phyloP scores from a whole-genome alignment of 345 rosid genomes.

The Gossypium longicalyx region DNA sequence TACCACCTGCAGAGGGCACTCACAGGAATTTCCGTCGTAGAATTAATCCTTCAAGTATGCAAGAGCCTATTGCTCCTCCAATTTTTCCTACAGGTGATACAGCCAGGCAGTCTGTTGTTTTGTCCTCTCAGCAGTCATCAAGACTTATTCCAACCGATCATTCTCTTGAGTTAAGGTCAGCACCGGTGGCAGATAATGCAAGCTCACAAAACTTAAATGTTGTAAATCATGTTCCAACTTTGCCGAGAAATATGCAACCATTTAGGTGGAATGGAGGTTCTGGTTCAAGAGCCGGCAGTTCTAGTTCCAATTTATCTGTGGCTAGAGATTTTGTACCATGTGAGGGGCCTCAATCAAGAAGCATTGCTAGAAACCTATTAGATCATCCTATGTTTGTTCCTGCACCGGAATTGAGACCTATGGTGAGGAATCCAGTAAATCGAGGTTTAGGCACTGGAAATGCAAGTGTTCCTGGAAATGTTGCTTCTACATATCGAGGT shows the following conservation, averaged over 20 bases:
- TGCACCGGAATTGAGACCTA: constrained; percentile 42
- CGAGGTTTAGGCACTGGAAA: constrained; percentile 31
- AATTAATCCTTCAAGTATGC: constrained; percentile 47
- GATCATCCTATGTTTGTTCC: constrained; percentile 52
- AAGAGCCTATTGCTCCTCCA: constrained; percentile 34
- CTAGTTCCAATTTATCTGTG: constrained; percentile 35
- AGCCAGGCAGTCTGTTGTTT: constrained; percentile 35
- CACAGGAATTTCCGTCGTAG: constrained; percentile 56
- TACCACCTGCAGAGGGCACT: constrained; percentile 38
- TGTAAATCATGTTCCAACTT: constrained; percentile 40
- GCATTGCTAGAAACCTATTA: constrained; percentile 31
- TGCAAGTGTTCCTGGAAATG: constrained; percentile 40
- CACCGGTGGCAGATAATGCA: constrained; percentile 30
- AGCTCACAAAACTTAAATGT: constrained; percentile 34
- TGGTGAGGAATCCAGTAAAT: constrained; percentile 34
- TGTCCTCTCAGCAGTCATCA: constrained; percentile 40
- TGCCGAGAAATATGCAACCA: constrained; percentile 48
- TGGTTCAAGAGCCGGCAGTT: constrained; percentile 35
- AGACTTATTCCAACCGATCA: constrained; percentile 43
- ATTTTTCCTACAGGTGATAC: constrained; percentile 44
- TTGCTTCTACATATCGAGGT: constrained; percentile 44
- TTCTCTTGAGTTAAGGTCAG: constrained; percentile 39
- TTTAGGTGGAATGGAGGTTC: constrained; percentile 53
- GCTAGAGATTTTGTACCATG: constrained; percentile 32
- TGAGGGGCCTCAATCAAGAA: constrained; percentile 46